Base-by-base conservation (phyloP, 176 grass and related monocot species). In the Typha latifolia region DNA sequence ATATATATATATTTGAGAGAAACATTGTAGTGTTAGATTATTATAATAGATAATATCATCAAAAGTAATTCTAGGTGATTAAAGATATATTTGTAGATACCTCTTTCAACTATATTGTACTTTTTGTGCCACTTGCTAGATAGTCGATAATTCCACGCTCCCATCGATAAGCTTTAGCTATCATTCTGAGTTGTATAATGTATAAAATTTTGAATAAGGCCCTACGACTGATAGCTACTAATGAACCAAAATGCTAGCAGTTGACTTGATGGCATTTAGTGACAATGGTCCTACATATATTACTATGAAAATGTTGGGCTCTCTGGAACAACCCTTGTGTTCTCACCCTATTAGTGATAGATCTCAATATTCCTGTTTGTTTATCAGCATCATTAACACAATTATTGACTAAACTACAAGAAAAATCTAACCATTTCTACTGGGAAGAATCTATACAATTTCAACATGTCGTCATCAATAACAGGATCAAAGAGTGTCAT, bases 181-280 rank as follows among this genome's bases (percentile, higher is more conserved):
- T 20, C 52, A 7, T 16, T 7, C 5, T 21, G 15, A 10, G n/a
- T 57, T 57, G 10, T 57, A 57, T 18, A 57, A 18, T 18, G 52
- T 20, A 21, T 8, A 1, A 18, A 9, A 3, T 59, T 59, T 21
- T 21, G 4, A 59, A 21, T n/a, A 3, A 22, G 53, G 5, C 1
- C 53, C 53, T 19, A 59, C 53, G 4, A 59, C 5, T 16, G 53
- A 59, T 19, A 59, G 53, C 1, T 22, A 21, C 53, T 19, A 11
- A 21, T 12, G 20, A 59, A 16, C 53, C 11, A 21, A 16, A 59
- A 59, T 19, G 20, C 20, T 19, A 22, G 53, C 5, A 59, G 53
- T 59, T 59, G 53, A 59, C 18, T 59, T 19, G 10, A 59, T 59
- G 53, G n/a, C 20, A 59, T 22, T 56, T 59, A 59, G n/a, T 59